Percentiles rank a stretch among this genome's conserved stretches.
phyloP scores from a whole-genome alignment of 371 early-diverging fungal species.

The Mortierella sp. region DNA sequence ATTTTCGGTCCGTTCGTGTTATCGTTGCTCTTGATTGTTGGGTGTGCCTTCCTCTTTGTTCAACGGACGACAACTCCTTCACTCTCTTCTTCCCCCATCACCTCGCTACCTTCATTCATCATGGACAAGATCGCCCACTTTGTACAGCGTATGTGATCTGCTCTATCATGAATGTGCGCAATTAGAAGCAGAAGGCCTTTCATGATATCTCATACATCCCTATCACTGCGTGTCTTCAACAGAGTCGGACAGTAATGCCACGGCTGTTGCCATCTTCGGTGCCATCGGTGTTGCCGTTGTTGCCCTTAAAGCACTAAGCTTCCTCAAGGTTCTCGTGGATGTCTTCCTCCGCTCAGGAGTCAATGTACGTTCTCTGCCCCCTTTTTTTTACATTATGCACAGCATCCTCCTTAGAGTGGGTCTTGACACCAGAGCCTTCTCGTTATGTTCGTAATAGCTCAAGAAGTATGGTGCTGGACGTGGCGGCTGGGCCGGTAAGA shows the following conservation, averaged over 20 bases:
- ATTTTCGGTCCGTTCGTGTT: too few relatives aligned
- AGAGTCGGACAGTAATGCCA: slow-evolving; percentile 42
- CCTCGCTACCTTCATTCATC: slow-evolving; percentile 2
- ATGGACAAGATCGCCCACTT: slow-evolving; percentile 51
- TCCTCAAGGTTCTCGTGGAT: slow-evolving; percentile 65
- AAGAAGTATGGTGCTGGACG: slow-evolving; percentile 83
- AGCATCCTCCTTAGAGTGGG: too few relatives aligned
- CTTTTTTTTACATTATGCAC: too few relatives aligned
- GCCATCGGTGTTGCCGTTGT: slow-evolving; percentile 62
- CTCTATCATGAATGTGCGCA: not conserved
- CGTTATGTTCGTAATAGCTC: slow-evolving; percentile 60
- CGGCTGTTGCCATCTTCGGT: slow-evolving; percentile 56
- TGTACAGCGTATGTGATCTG: slow-evolving; percentile 38
- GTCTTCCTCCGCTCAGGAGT: slow-evolving; percentile 69
- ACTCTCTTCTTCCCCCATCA: slow-evolving; percentile 5
- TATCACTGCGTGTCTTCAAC: not conserved
- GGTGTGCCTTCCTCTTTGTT: too few relatives aligned
- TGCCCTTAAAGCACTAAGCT: slow-evolving; percentile 58
- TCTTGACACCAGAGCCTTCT: too few relatives aligned
- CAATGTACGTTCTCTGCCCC: slow-evolving; percentile 54
- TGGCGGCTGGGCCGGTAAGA: slow-evolving; percentile 88
- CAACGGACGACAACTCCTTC: not conserved
- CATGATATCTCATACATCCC: not conserved
- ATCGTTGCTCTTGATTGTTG: not conserved
- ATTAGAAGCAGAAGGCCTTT: too few relatives aligned